Evolutionary conservation across 2,329 filamentous ascomycete species (phyloP).

Genomic region (Curvularia sp.): DNA sequence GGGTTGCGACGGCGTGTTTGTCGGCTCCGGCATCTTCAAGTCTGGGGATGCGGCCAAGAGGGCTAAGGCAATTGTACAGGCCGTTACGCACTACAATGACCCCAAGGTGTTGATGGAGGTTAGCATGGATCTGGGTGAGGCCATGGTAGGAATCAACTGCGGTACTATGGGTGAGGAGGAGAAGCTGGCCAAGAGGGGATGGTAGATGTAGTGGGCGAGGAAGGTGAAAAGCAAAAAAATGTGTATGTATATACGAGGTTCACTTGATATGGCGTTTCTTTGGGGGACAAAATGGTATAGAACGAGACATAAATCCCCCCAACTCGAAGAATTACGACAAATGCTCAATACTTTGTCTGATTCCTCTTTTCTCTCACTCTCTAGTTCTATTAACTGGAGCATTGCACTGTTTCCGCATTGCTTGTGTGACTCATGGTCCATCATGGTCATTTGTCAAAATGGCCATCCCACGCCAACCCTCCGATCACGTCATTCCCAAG

Average conservation of each 20-base stretch:
- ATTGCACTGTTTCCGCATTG: neutral
- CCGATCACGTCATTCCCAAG: slow-evolving; percentile 14
- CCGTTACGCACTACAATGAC: slow-evolving; percentile 89
- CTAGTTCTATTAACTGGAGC: too few species aligned
- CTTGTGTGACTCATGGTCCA: neutral
- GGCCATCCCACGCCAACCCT: slow-evolving; percentile 5
- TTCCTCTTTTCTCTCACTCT: neutral
- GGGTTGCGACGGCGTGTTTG: slow-evolving; percentile 96
- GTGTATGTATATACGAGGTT: neutral
- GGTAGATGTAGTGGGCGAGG: slow-evolving; percentile 58
- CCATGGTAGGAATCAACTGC: slow-evolving; percentile 96
- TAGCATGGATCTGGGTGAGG: slow-evolving; percentile 89
- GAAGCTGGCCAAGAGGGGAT: slow-evolving; percentile 84
- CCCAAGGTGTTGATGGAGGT: slow-evolving; percentile 85
- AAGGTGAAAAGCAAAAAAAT: neutral
- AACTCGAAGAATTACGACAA: neutral
- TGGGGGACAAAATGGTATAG: neutral
- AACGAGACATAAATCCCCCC: slow-evolving; percentile 7
- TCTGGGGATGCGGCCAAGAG: slow-evolving; percentile 87
- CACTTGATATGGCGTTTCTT: neutral
- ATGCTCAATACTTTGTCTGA: neutral
- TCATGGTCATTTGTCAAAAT: slow-evolving; percentile 6
- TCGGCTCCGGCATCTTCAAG: slow-evolving; percentile 98
- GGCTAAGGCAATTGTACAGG: slow-evolving; percentile 92
- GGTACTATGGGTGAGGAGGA: slow-evolving; percentile 76